Conservation (phyloP, 2,329 filamentous ascomycete species). For the Xylariaceae sp. region DNA sequence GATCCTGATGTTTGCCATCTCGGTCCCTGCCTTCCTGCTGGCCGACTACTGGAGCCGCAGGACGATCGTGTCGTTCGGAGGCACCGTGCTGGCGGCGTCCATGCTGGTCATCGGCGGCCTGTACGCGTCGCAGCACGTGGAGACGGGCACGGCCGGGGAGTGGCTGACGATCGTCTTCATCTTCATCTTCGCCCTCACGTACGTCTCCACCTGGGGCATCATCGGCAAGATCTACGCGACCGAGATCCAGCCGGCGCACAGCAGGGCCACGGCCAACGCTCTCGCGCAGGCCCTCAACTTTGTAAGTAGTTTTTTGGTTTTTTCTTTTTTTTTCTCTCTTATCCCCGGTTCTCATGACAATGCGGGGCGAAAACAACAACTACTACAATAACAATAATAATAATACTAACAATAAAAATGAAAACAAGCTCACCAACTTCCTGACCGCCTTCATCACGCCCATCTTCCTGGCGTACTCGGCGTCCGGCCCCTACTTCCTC, state of each 20-base stretch:
- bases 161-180: conserved; percentile 48
- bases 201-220: conserved; percentile 48
- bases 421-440: conserved; percentile 26
- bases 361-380: too few relatives aligned
- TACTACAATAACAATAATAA: too few relatives aligned
- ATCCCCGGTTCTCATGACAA: too few relatives aligned
- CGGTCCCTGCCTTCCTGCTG: conserved; percentile 50
- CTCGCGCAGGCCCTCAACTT: conserved; percentile 38
- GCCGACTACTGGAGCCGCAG: conserved; percentile 54
- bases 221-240: conserved; percentile 50
- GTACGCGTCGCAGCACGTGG: conserved; percentile 43
- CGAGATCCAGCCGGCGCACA: conserved; percentile 53
- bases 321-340: too few relatives aligned
- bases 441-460: conserved; percentile 40
- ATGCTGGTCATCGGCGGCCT: conserved; percentile 51
- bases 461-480: conserved; percentile 35
- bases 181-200: conserved; percentile 44
- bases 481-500: conserved; percentile 41
- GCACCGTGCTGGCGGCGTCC: conserved; percentile 41
- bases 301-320: conserved; percentile 20
- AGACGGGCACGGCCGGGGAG: conserved; percentile 34
- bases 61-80: conserved; percentile 48
- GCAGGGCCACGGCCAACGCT: conserved; percentile 48
- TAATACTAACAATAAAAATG: too few relatives aligned
- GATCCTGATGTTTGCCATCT: conserved; percentile 52